A percentile compares a stretch with the other conserved stretches of the same genome.
phyloP scores from a whole-genome alignment of 75 land plant species.

The Adiantum capillusveneris region DNA sequence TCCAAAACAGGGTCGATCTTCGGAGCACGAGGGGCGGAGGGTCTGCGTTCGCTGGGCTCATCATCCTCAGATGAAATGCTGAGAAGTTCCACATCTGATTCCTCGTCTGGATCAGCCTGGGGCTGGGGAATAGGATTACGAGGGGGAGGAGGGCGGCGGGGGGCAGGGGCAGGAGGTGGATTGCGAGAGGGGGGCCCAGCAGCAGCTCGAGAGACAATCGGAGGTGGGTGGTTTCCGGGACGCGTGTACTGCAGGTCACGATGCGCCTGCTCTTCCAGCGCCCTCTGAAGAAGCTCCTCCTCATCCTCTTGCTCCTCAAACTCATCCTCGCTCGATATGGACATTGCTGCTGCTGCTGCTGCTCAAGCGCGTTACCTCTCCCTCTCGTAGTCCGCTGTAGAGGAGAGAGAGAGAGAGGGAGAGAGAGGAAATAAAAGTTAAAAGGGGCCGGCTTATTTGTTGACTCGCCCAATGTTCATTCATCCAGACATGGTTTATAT shows the following conservation, averaged over 20 bases:
- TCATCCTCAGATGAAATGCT: constrained; percentile 96
- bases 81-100: constrained; percentile 87
- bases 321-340: too few relatives aligned
- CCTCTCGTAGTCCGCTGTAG: too few relatives aligned
- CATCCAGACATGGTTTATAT: too few relatives aligned
- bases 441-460: too few relatives aligned
- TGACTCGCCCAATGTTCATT: too few relatives aligned
- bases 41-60: constrained; percentile 15
- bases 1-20: background rate
- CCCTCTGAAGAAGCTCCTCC: constrained; percentile 89
- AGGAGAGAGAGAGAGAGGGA: too few relatives aligned
- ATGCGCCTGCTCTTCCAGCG: constrained; percentile 69
- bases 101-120: constrained; percentile 68
- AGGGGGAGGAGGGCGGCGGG: constrained; percentile 8
- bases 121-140: background rate
- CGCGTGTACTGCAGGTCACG: constrained; percentile 51
- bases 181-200: constrained; percentile 34
- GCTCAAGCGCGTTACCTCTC: too few relatives aligned
- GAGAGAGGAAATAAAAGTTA: too few relatives aligned
- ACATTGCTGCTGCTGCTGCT: too few relatives aligned
- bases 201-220: constrained; percentile 6
- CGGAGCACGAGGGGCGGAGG: too few relatives aligned
- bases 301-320: constrained; percentile 60
- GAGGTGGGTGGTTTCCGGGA: constrained; percentile 6
- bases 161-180: constrained; percentile 9